A percentile compares a stretch with the other conserved stretches of the same genome.
These are phyloP conservation scores for Euryodendron excelsum DNA, from an alignment of 148 eudicot genomes.

Conservation along the genomic window DNA sequence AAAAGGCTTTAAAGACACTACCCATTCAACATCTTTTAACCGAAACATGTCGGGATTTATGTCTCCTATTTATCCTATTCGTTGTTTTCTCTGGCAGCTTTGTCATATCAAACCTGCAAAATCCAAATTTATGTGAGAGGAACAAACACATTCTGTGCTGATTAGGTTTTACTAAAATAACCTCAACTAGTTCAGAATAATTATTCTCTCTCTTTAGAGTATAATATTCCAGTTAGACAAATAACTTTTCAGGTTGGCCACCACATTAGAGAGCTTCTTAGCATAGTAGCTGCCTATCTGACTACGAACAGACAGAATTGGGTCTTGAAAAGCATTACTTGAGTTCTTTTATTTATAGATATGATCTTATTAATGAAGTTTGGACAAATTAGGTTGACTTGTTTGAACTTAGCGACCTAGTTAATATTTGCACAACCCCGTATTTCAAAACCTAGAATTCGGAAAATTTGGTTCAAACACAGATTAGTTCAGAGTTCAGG, in stretches of 20 bases:
- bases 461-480: too few species aligned
- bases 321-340: background rate
- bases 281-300: background rate
- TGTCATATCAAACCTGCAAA: background rate
- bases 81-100: background rate
- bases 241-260: background rate
- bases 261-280: background rate
- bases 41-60: background rate
- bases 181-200: background rate
- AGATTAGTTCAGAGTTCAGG: too few species aligned
- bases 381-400: background rate
- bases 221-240: background rate
- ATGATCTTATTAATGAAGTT: background rate
- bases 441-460: too few species aligned
- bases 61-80: background rate
- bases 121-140: background rate
- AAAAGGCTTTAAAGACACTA: background rate
- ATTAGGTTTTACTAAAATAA: background rate
- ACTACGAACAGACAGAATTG: background rate
- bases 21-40: background rate
- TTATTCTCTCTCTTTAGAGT: background rate
- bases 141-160: background rate
- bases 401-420: background rate
- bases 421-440: background rate
- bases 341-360: background rate